These are phyloP conservation scores for Picea engelmannii DNA, from an alignment of 83 land plant species.

Conservation along the genomic window DNA sequence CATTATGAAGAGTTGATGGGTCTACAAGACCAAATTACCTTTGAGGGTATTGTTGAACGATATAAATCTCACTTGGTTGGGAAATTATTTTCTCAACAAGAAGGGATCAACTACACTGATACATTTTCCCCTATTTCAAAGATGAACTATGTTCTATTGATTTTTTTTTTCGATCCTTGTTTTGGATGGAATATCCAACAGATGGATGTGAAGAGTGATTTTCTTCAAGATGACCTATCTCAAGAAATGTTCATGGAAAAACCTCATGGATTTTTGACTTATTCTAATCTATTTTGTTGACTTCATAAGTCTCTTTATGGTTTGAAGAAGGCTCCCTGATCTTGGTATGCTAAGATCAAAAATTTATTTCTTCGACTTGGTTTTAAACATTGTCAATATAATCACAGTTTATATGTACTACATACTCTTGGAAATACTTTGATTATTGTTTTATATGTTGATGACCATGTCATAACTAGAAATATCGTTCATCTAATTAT, in stretches of 20 bases:
- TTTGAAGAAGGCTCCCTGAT: constrained; percentile 3
- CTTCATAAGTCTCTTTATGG: background rate
- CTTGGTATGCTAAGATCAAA: constrained; percentile 16
- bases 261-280: background rate
- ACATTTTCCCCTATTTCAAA: constrained; percentile 12
- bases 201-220: constrained; percentile 17
- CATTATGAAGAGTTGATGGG: background rate
- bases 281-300: background rate
- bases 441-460: no score
- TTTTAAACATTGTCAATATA: no score
- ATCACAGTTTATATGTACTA: no score
- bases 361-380: background rate
- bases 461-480: no score
- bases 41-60: background rate
- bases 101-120: constrained; percentile 7
- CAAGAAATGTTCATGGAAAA: constrained; percentile 18
- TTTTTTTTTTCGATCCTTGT: background rate
- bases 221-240: constrained; percentile 10
- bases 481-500: no score
- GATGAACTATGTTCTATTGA: background rate
- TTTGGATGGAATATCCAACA: background rate
- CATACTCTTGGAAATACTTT: no score
- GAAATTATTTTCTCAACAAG: background rate
- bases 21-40: constrained; percentile 17
- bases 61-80: constrained; percentile 10